Base-by-base conservation (phyloP, 1,139 yeast genomes). In the Komagataea norvegica region DNA sequence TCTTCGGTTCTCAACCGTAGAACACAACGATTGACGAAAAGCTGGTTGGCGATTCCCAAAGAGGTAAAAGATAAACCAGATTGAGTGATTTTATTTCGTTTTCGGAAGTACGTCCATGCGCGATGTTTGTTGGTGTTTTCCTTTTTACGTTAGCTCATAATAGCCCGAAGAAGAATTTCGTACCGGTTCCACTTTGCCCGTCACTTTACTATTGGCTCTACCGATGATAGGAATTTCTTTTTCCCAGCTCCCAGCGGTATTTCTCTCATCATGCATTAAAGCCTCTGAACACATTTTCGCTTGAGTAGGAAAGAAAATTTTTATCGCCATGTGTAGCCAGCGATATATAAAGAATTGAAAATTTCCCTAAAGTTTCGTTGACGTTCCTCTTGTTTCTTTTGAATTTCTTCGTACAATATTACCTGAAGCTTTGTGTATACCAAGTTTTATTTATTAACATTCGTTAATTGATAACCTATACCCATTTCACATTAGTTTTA, bases 401-500 rank as follows among this genome's bases (percentile, higher is more conserved):
- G 24, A 24, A 33, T 19, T 16, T 19, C 34, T 29, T 27, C 29
- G 33, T 34, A 33, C 37, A 37, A 29, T 33, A 33, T 37, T 37
- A 34, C 36, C 37, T 37, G 26, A 37, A 37, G 34, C 41, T 28
- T 33, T 37, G 41, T 37, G 41, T 37, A 18, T 29, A 25, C 13
- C 28, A 25, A 29, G 32, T 34, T 22, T 10, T 15, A 4, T 16
- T n/a, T 26, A 23, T 33, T 33, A 33, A 33, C 36, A 6, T 21
- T 34, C 34, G 47, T 45, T 43, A 40, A 36, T 39, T 36, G 33
- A 39, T 34, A 36, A 27, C 29, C 32, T 31, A 45, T 40, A 40
- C 43, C 44, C 47, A 11, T 34, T 35, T 33, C 42, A 27, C 38
- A 38, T 41, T 38, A 35, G 36, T 42, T 40, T 45, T 41, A 37